These are phyloP conservation scores for Jamesozyma lodderae DNA, from an alignment of 805 yeast species.

Conservation along the genomic window DNA sequence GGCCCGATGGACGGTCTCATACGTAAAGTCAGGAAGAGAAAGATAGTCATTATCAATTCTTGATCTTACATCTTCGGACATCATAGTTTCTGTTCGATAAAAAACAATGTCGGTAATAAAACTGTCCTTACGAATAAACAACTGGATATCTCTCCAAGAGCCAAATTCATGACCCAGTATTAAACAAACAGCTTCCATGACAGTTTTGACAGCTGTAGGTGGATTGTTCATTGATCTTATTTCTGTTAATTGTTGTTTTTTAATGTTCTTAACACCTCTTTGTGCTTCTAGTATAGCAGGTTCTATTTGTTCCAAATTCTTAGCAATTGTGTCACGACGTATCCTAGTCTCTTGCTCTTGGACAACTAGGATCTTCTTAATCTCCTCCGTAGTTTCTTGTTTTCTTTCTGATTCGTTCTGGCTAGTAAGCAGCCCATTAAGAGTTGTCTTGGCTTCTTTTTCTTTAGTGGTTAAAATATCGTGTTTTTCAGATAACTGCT, in stretches of 20 bases:
- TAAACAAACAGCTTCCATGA: slow-evolving; percentile 80
- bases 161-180: slow-evolving; percentile 61
- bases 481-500: slow-evolving; percentile 46
- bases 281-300: slow-evolving; percentile 82
- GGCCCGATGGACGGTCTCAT: slow-evolving; percentile 72
- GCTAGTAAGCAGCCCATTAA: slow-evolving; percentile 66
- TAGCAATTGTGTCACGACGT: slow-evolving; percentile 46
- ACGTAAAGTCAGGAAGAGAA: slow-evolving; percentile 54
- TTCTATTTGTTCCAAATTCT: slow-evolving; percentile 66
- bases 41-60: slow-evolving; percentile 55
- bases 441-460: slow-evolving; percentile 57
- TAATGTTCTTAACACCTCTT: slow-evolving; percentile 82
- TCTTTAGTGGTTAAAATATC: slow-evolving; percentile 45
- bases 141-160: slow-evolving; percentile 77
- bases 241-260: slow-evolving; percentile 86
- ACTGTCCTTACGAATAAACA: slow-evolving; percentile 73
- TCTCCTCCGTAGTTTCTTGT: slow-evolving; percentile 72
- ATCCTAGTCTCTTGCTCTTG: slow-evolving; percentile 55
- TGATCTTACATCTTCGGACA: slow-evolving; percentile 44
- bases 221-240: slow-evolving; percentile 84
- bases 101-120: slow-evolving; percentile 75
- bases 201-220: slow-evolving; percentile 75
- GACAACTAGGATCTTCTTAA: slow-evolving; percentile 56
- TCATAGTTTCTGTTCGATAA: slow-evolving; percentile 53
- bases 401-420: slow-evolving; percentile 91